A percentile compares a stretch with the other conserved stretches of the same genome.
These are phyloP conservation scores for Penicillium sp. DNA, from an alignment of 2,329 filamentous ascomycete genomes.

Conservation along the genomic window DNA sequence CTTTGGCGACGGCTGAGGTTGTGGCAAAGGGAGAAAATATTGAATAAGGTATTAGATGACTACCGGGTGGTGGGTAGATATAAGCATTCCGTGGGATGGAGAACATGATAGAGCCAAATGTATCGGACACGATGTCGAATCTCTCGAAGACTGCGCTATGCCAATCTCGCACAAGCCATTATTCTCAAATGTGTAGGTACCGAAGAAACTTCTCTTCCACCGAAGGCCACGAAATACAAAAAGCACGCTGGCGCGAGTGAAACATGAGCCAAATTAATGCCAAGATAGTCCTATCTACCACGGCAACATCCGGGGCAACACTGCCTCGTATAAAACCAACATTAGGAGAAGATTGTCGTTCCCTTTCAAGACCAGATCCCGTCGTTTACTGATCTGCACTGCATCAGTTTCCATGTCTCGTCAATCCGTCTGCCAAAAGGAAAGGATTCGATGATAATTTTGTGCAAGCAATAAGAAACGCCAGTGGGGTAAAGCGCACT, in stretches of 20 bases:
- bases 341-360: background rate
- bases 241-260: background rate
- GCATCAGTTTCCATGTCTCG: slow-evolving; percentile 8
- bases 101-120: background rate
- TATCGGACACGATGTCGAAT: background rate
- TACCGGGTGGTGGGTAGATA: background rate
- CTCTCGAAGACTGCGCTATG: background rate
- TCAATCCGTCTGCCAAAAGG: slow-evolving; percentile 10
- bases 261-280: slow-evolving; percentile 3
- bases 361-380: background rate
- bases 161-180: background rate
- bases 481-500: slow-evolving; percentile 9
- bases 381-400: slow-evolving; percentile 5
- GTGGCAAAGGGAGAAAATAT: slow-evolving; percentile 14
- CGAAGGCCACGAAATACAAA: background rate
- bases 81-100: background rate
- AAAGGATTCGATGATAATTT: slow-evolving; percentile 7
- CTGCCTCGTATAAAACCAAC: background rate
- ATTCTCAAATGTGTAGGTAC: slow-evolving; percentile 3
- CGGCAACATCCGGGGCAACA: background rate
- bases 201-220: slow-evolving; percentile 1
- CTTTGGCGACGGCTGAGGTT: slow-evolving; percentile 18
- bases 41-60: slow-evolving; percentile 15
- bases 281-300: slow-evolving; percentile 3
- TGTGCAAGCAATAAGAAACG: slow-evolving; percentile 7